Evolutionary conservation across 208 protist genomes (phyloP).

Genomic region (Hexamita inflata): DNA sequence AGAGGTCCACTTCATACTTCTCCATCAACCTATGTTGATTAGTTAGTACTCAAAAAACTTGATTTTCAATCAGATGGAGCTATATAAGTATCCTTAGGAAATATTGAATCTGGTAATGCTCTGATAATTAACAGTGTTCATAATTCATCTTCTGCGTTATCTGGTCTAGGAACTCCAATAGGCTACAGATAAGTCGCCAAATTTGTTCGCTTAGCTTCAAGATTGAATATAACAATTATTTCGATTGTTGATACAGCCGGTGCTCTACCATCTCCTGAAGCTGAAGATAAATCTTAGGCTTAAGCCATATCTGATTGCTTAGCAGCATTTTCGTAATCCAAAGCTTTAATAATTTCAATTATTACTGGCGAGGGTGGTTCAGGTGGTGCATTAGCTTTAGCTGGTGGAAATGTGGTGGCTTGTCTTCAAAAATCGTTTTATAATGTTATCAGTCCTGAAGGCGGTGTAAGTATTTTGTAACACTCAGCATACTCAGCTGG

Average conservation of each 20-base stretch:
- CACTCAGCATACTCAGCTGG: constrained; percentile 34
- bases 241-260: constrained; percentile 19
- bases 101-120: no score
- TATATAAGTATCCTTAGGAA: no score
- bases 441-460: constrained; percentile 47
- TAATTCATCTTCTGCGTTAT: no score
- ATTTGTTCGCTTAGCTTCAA: not conserved
- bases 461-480: constrained; percentile 41
- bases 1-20: no score
- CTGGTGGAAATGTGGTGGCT: constrained; percentile 43
- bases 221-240: not conserved
- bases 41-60: no score
- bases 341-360: constrained; percentile 32
- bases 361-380: constrained; percentile 47
- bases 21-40: no score
- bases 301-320: constrained; percentile 8
- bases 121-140: no score
- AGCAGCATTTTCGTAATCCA: not conserved
- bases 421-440: constrained; percentile 40
- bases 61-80: no score
- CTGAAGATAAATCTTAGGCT: constrained; percentile 8
- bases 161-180: constrained; percentile 12
- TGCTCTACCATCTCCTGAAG: constrained; percentile 9
- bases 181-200: not conserved
- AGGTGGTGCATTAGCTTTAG: constrained; percentile 42